Base-by-base conservation (phyloP, 2,329 filamentous ascomycete genomes). In the Xylariaceae sp. region DNA sequence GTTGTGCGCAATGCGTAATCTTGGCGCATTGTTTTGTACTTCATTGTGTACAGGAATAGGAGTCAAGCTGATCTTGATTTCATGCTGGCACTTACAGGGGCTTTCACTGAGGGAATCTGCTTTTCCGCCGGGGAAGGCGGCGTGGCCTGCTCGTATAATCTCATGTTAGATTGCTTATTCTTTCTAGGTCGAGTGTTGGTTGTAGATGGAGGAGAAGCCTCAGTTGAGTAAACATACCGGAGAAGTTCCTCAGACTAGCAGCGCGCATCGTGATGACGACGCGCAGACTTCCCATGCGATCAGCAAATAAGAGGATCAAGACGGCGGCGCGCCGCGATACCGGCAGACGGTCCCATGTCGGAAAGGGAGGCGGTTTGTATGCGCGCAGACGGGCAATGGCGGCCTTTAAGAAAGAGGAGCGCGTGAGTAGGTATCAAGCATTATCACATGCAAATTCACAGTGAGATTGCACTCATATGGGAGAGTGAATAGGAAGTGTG, bases 251-350 rank as follows among this genome's bases (percentile, higher is more conserved):
- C 65, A 88, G 72, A 48, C 77, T 84, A 15, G 83, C 80, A 13
- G 86, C 84, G 54, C 86, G 82, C 82, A 88, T 87, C 13, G 86
- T 88, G 61, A 88, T 80, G 37, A 88, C 86, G 54, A 88, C 84
- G 15, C 85, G 83, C 60, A 97, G 77, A 66, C 96, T 89, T 47
- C 93, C 93, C 63, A 82, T 79, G 49, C 83, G 82, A 73, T 97
- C 93, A 42, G 92, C 90, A 72, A 94, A 97, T 1, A 97, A 82
- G 55, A 97, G 81, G 53, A 97, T 82, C 56, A 97, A 77, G 47
- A 97, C 93, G 23, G 93, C 92, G 11, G 93, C 93, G 65, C 92
- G 85, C 62, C 90, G 84, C 64, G 78, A 83, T 11, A 81, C 74
- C 2, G 85, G 85, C 34, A 88, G 77, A 17, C 74, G 74, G 68